Evolutionary conservation across 768 basidiomycete species (phyloP), one percentile per base, ranked within the genome.

Genomic region (Termitomyces sp.): DNA sequence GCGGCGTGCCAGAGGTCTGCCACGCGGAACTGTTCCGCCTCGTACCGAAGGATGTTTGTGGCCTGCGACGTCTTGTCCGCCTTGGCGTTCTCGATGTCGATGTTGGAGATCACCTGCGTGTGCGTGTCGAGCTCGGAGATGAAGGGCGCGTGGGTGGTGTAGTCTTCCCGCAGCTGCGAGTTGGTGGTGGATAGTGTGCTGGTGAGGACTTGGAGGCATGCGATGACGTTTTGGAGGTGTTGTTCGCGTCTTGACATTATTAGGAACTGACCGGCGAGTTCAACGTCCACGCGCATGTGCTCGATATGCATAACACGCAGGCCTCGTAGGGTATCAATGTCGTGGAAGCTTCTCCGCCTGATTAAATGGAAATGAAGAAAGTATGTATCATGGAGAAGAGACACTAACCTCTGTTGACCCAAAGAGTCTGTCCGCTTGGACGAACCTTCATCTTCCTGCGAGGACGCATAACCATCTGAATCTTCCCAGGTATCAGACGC

Each of bases 261-360:
- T 23, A 93, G 75, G 50, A 89, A 69, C 67, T 92, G 87, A 4
- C 87, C 88, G 66, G 87, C 87, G 16, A 93, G 76, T 65, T 88
- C 89, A 40, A 91, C 91, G 65, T 93, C 91, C 44, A 89, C 83
- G 52, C 79, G 81, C 88, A 93, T 89, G 65, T 81, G 77, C 56
- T 91, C 87, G 7, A 78, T 61, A 3, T 79, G 77, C 46, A 90
- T 69, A 12, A 86, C 72, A 38, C 74, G 74, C 59, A 79, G 68
- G 50, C 74, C 74, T 41, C 71, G 74, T 62, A 85, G 76, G n/a
- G 81, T 78, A 32, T 72, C 67, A 1, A 85, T 66, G 69, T 86
- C 85, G 61, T 88, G 84, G 66, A 87, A 88, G 63, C 88, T 89
- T 51, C 87, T 76, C 49, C 89, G 79, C 57, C 83, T 80, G 58